These are phyloP conservation scores for Retiboletus flavoniger DNA, from an alignment of 1,284 basidiomycete species.

Conservation along the genomic window DNA sequence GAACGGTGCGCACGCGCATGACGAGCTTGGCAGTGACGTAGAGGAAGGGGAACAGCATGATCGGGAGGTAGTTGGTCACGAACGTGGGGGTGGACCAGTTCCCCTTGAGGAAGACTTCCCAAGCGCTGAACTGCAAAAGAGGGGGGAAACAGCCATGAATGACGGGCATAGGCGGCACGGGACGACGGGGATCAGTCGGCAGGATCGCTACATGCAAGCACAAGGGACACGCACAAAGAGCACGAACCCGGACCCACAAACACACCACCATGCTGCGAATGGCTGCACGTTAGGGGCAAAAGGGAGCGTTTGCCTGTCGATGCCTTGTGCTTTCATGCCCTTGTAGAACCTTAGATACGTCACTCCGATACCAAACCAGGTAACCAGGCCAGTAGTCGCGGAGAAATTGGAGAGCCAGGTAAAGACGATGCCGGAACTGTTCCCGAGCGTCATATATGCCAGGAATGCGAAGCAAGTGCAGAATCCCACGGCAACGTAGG, in stretches of 20 bases:
- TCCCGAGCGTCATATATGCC: conserved; percentile 48
- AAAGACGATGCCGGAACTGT: conserved; percentile 54
- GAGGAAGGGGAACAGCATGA: conserved; percentile 58
- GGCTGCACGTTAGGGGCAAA: conserved; percentile 47
- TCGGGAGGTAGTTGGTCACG: conserved; percentile 58
- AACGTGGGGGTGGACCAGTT: conserved; percentile 38
- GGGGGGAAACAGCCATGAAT: background rate
- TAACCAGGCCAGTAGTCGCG: conserved; percentile 47
- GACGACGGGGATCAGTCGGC: background rate
- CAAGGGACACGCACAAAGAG: conserved; percentile 37
- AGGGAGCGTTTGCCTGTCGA: conserved; percentile 51
- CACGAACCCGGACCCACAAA: conserved; percentile 36
- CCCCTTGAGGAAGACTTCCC: conserved; percentile 44
- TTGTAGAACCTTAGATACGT: conserved; percentile 61
- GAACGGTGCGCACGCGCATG: conserved; percentile 40
- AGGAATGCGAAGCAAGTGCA: conserved; percentile 54
- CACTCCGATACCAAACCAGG: conserved; percentile 63
- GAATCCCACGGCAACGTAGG: conserved; percentile 52
- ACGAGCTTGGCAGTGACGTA: conserved; percentile 47
- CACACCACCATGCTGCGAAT: conserved; percentile 46
- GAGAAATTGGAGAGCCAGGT: conserved; percentile 56
- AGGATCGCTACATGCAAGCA: no score
- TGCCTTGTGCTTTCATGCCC: conserved; percentile 57
- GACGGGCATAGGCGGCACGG: background rate
- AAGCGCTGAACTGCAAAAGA: conserved; percentile 38